phyloP scores from a whole-genome alignment of 2,329 filamentous ascomycete genomes.

The Xylariaceae sp. region DNA sequence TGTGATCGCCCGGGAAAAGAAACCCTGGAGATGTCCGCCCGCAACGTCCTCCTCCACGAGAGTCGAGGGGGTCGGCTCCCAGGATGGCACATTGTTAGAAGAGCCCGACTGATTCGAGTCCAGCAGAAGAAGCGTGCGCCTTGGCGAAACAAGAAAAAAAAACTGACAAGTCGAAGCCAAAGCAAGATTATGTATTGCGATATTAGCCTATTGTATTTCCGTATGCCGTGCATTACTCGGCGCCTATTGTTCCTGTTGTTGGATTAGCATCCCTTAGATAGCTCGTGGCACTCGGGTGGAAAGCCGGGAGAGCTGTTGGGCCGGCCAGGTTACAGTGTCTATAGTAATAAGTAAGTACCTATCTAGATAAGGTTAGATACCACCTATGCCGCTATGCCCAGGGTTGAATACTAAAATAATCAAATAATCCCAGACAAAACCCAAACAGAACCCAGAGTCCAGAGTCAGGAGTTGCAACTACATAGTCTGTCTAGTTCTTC shows the following conservation, averaged over 20 bases:
- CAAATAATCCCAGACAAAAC: too few species aligned
- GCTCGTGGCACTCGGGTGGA: neutral
- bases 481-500: neutral
- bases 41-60: slow-evolving; percentile 14
- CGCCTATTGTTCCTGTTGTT: neutral
- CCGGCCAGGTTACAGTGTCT: neutral
- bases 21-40: slow-evolving; percentile 13
- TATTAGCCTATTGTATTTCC: neutral
- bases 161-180: neutral
- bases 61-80: slow-evolving; percentile 2
- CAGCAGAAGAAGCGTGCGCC: slow-evolving; percentile 4
- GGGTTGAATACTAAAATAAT: neutral
- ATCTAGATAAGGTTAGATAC: too few species aligned
- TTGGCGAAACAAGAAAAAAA: neutral
- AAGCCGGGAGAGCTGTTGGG: neutral
- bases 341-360: too few species aligned
- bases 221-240: neutral
- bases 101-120: slow-evolving; percentile 9
- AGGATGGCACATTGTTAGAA: slow-evolving; percentile 1
- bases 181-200: neutral
- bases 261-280: neutral
- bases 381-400: neutral
- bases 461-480: too few species aligned
- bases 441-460: too few species aligned
- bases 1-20: slow-evolving; percentile 10